Evolutionary conservation across 768 basidiomycete species (phyloP).

Genomic region (Rhodotorula kratochvilovae): DNA sequence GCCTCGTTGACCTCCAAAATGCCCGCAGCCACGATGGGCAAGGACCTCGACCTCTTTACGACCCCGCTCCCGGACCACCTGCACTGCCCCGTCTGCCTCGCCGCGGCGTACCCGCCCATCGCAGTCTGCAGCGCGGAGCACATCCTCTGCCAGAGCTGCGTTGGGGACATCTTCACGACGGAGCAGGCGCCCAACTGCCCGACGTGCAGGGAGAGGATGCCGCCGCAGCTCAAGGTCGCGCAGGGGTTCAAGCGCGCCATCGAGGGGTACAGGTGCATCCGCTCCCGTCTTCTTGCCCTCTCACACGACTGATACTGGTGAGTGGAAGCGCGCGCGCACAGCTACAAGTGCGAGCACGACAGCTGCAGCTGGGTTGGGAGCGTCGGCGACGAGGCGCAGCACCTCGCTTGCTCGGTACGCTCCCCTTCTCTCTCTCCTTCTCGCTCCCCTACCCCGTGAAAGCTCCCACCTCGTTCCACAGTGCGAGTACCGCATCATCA

Average conservation of each 20-base stretch:
- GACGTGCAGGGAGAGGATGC: no score
- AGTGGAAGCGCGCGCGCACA: neutral
- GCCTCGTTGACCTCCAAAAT: no score
- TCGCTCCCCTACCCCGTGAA: no score
- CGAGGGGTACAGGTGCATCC: neutral
- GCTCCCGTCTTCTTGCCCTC: neutral
- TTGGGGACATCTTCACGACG: neutral
- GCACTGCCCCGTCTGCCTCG: neutral
- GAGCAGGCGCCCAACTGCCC: neutral
- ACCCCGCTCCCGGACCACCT: neutral
- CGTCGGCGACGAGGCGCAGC: neutral
- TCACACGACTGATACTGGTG: neutral
- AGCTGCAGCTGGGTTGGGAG: neutral
- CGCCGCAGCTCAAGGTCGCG: neutral
- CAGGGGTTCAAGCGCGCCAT: neutral
- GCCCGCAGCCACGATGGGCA: no score
- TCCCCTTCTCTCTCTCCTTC: no score
- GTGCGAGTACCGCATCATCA: no score
- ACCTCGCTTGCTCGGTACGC: neutral
- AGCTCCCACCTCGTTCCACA: no score
- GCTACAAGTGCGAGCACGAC: neutral
- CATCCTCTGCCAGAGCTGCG: neutral
- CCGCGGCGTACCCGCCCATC: neutral
- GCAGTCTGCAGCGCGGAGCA: neutral
- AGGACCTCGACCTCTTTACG: neutral